Evolutionary conservation across 2,329 filamentous ascomycete genomes (phyloP).

Genomic region (Myriosclerotinia scirpicola): DNA sequence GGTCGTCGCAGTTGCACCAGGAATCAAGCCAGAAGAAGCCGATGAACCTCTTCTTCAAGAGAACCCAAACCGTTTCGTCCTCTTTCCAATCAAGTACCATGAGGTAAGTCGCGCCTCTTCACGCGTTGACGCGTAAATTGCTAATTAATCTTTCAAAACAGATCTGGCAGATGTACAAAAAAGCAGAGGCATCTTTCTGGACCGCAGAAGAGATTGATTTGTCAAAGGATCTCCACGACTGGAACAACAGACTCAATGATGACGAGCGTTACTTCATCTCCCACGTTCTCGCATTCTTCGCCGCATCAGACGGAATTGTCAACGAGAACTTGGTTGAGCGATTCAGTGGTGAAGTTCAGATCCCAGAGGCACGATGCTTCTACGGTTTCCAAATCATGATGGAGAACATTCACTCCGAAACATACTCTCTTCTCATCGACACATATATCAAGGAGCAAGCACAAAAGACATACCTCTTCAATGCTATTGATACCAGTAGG

Average conservation of each 20-base stretch:
- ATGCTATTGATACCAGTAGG: conserved; percentile 96
- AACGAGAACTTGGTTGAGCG: conserved; percentile 99
- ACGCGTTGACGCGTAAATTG: conserved; percentile 68
- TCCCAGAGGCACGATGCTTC: conserved; percentile 98
- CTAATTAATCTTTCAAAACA: conserved; percentile 46
- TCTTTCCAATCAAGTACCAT: conserved; percentile 99
- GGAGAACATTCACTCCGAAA: conserved; percentile 99
- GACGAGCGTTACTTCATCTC: conserved; percentile 99
- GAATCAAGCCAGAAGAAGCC: conserved; percentile 67
- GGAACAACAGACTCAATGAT: conserved; percentile 96
- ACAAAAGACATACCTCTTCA: conserved; percentile 93
- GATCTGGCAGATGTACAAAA: conserved; percentile 99
- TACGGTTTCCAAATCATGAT: conserved; percentile 99
- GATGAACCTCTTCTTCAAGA: conserved; percentile 92
- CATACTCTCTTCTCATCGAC: conserved; percentile 97
- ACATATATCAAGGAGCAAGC: conserved; percentile 98
- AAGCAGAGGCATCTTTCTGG: conserved; percentile 99
- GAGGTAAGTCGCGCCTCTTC: conserved; percentile 67
- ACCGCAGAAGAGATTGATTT: conserved; percentile 99
- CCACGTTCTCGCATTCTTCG: conserved; percentile 98
- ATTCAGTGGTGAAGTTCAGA: conserved; percentile 95
- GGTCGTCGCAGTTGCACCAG: conserved; percentile 47
- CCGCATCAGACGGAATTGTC: conserved; percentile 97
- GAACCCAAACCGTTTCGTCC: conserved; percentile 92
- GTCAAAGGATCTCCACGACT: conserved; percentile 98